These are phyloP conservation scores for Tetradesmus lagerheimii DNA, from an alignment of 139 green algal species.

Conservation along the genomic window DNA sequence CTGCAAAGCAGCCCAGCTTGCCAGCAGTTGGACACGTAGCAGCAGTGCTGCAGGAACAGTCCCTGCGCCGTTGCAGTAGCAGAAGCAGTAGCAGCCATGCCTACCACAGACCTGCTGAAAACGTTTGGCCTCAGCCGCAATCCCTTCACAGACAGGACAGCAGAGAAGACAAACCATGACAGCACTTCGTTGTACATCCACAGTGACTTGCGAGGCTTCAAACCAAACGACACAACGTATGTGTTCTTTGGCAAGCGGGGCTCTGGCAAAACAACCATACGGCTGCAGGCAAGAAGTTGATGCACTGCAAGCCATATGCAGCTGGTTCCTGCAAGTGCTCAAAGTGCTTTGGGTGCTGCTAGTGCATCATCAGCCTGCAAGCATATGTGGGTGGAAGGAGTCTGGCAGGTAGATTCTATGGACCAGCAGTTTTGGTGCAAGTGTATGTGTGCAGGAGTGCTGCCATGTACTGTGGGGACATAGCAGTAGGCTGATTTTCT, in stretches of 20 bases:
- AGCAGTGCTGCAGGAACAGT: background rate
- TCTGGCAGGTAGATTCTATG: too few relatives aligned
- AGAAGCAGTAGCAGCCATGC: conserved; percentile 48
- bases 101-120: conserved; percentile 75
- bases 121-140: conserved; percentile 79
- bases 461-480: too few relatives aligned
- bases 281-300: conserved; percentile 38
- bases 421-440: too few relatives aligned
- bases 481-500: too few relatives aligned
- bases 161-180: conserved; percentile 86
- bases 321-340: too few relatives aligned
- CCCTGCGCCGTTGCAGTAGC: background rate
- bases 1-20: too few relatives aligned
- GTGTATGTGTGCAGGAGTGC: too few relatives aligned
- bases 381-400: too few relatives aligned
- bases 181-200: conserved; percentile 78
- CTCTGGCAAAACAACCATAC: conserved; percentile 91
- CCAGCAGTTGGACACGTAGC: too few relatives aligned
- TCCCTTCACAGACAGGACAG: conserved; percentile 88
- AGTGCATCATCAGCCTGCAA: too few relatives aligned
- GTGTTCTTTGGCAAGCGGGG: conserved; percentile 77
- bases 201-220: conserved; percentile 83
- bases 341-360: too few relatives aligned
- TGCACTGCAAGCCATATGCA: too few relatives aligned
- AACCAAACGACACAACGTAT: conserved; percentile 89